These are phyloP conservation scores for Pythium dissotocum DNA, from an alignment of 352 stramenopile genomes.

Conservation along the genomic window DNA sequence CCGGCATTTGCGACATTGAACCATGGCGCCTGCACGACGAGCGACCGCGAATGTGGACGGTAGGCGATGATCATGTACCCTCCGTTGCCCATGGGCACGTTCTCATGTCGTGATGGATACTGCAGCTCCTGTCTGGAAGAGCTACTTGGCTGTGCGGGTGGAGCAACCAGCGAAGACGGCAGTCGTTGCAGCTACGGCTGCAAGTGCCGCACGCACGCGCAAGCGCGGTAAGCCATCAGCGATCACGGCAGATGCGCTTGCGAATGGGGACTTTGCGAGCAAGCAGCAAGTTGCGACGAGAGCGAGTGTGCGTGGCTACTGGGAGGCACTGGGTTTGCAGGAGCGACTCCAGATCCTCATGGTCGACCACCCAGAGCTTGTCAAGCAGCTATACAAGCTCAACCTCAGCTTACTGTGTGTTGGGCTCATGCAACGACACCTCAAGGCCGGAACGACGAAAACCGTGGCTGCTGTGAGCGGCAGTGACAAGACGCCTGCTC, in stretches of 20 bases:
- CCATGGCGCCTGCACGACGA: slow-evolving; percentile 24
- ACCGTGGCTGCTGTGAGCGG: neutral
- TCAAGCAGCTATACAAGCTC: slow-evolving; percentile 89
- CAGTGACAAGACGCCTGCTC: neutral
- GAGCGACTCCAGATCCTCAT: slow-evolving; percentile 81
- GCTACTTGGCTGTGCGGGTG: slow-evolving; percentile 52
- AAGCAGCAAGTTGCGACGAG: slow-evolving; percentile 21
- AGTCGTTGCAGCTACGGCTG: neutral
- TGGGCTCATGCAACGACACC: slow-evolving; percentile 79
- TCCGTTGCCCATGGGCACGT: neutral
- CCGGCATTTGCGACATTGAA: neutral
- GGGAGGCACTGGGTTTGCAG: slow-evolving; percentile 57
- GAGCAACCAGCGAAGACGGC: slow-evolving; percentile 1
- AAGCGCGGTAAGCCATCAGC: slow-evolving; percentile 47
- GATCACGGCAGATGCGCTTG: neutral
- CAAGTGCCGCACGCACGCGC: slow-evolving; percentile 14
- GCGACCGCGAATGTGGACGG: slow-evolving; percentile 28
- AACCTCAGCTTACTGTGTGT: slow-evolving; percentile 84
- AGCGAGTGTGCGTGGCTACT: slow-evolving; percentile 54
- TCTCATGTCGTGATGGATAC: neutral
- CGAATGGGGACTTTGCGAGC: neutral
- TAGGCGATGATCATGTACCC: slow-evolving; percentile 4
- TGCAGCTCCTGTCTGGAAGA: slow-evolving; percentile 69
- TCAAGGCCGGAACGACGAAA: slow-evolving; percentile 46
- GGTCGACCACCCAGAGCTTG: slow-evolving; percentile 75